Percentiles rank a stretch among this genome's conserved stretches.
Conservation (phyloP, 2,329 filamentous ascomycete species). For the Calycina herbarum region DNA sequence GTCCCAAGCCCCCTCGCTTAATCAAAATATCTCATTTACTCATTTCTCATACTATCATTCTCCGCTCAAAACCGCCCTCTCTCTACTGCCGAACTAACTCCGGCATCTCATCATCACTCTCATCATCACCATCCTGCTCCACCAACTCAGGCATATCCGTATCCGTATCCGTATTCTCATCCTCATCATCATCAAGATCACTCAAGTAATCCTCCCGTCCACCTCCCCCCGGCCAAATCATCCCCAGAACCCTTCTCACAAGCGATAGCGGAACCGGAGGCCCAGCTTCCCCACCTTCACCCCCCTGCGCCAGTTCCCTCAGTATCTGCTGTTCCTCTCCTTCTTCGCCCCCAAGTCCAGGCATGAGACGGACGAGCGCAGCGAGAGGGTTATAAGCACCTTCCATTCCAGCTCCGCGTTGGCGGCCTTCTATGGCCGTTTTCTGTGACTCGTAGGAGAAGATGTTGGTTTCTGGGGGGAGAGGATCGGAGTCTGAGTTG, state of each 20-base stretch:
- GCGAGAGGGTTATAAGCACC: constrained; percentile 31
- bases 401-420: neutral
- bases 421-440: constrained; percentile 14
- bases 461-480: constrained; percentile 37
- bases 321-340: constrained; percentile 9
- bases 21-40: too few relatives aligned
- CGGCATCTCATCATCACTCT: constrained; percentile 22
- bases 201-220: neutral
- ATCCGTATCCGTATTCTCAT: constrained; percentile 20
- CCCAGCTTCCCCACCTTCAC: constrained; percentile 14
- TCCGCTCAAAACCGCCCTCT: too few relatives aligned
- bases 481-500: constrained; percentile 38
- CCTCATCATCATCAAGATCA: constrained; percentile 9
- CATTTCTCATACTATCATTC: too few relatives aligned
- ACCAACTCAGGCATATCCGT: constrained; percentile 23
- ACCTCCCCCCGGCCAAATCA: constrained; percentile 24
- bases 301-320: constrained; percentile 15
- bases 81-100: constrained; percentile 12
- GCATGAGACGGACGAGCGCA: constrained; percentile 30
- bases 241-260: constrained; percentile 25
- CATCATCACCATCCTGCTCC: constrained; percentile 7
- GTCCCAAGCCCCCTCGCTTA: too few relatives aligned
- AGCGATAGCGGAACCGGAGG: constrained; percentile 17
- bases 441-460: constrained; percentile 33
- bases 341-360: constrained; percentile 12